Evolutionary conservation across 176 grass and related monocot species (phyloP).

Genomic region (Cocos nucifera): DNA sequence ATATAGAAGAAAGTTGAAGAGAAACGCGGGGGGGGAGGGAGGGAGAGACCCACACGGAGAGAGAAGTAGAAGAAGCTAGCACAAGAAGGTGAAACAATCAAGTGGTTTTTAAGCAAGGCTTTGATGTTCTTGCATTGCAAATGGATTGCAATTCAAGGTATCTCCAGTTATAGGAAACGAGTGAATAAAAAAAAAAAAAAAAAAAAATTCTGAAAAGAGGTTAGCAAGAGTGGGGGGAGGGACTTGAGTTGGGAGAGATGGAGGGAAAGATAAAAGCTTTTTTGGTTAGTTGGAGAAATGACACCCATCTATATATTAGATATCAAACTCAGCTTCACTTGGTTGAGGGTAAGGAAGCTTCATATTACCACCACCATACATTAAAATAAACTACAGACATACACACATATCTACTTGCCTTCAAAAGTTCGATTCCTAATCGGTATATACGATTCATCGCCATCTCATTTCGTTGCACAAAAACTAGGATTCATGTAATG

Average conservation of each 20-base stretch:
- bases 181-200: conserved; percentile 23
- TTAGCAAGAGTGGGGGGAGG: conserved; percentile 2
- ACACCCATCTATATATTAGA: neutral
- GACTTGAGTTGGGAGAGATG: conserved; percentile 15
- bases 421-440: neutral
- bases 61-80: neutral
- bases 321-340: conserved; percentile 8
- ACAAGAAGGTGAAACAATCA: conserved; percentile 34
- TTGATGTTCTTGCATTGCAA: conserved; percentile 18
- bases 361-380: too few relatives aligned
- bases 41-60: neutral
- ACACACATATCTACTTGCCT: too few relatives aligned
- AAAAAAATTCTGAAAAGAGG: conserved; percentile 16
- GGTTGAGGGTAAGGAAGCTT: too few relatives aligned
- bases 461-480: neutral
- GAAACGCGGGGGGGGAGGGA: conserved; percentile 24
- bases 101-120: conserved; percentile 62
- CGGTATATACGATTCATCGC: neutral
- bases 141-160: conserved; percentile 77
- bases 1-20: conserved; percentile 36
- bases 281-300: conserved; percentile 36
- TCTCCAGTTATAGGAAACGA: conserved; percentile 18
- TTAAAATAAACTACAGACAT: too few relatives aligned
- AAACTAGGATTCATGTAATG: too few relatives aligned
- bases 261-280: conserved; percentile 6